Evolutionary conservation across 768 basidiomycete species (phyloP), one percentile per base, ranked within the genome.

Genomic region (Multifurca ochricompacta): DNA sequence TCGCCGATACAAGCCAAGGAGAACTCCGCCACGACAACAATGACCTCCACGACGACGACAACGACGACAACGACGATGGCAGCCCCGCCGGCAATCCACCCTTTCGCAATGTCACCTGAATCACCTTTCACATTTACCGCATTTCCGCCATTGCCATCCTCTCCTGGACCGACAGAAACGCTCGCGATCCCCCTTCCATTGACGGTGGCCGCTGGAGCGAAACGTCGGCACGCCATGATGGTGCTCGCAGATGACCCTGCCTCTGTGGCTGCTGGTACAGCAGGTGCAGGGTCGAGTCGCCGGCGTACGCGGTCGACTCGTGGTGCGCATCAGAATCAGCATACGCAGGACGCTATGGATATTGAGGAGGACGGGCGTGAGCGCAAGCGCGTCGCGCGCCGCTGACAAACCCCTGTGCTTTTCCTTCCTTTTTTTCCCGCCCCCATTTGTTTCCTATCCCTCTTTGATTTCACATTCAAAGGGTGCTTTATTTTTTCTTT

Each of bases 181-280:
- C 68, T 68, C 36, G 37, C 49, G 1, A 34, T 51, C 35, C 52
- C 53, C 5, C 45, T 58, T 6, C 56, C 52, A 4, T 30, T 58
- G 32, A 32, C 57, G 28, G 65, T 81, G 35, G 68, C 77, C 4
- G 74, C 78, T 0, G 85, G 84, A 30, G 73, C 79, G 1, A 90
- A 90, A 68, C 80, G 88, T 7, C 77, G 87, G 31, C 85, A 90
- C 61, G 83, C 85, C 0, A 76, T 85, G 63, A 86, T 88, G 82
- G 81, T 86, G 77, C 79, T 83, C 3, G 31, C 55, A 75, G 74
- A 85, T 3, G 85, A 87, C 60, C 71, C 82, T 0, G 62, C 73
- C 14, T 62, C 76, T 3, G 59, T 59, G 7, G 46, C 53, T n/a
- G 41, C 76, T 11, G 59, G 74, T 0, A 70, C 71, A 25, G 63